Evolutionary conservation across 1,284 basidiomycete genomes (phyloP).

Genomic region (Xerocomus cyaneibrunnescens): DNA sequence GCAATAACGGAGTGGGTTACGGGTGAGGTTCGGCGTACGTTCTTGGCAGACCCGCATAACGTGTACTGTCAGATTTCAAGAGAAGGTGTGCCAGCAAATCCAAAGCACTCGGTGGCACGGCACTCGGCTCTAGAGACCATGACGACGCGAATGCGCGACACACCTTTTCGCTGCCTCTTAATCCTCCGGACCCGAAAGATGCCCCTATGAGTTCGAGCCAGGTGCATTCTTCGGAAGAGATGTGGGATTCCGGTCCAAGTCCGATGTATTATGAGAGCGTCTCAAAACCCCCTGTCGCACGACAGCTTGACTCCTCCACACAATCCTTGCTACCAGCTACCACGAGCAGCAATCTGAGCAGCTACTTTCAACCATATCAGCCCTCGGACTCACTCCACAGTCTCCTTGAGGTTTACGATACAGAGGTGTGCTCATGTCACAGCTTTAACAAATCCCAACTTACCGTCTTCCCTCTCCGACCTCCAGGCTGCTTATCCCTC

Average conservation of each 20-base stretch:
- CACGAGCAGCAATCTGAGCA: not conserved
- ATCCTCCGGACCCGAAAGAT: not conserved
- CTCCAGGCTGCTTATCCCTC: slow-evolving; percentile 9
- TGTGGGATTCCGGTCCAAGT: not conserved
- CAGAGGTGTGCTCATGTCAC: slow-evolving; percentile 15
- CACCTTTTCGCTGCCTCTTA: slow-evolving; percentile 1
- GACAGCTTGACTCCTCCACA: not conserved
- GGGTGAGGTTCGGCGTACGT: not conserved
- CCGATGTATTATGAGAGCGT: slow-evolving; percentile 5
- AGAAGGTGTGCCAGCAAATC: not conserved
- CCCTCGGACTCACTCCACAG: not conserved
- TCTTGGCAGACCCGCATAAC: not conserved
- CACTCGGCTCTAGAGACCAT: not conserved
- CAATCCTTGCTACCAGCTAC: slow-evolving; percentile 7
- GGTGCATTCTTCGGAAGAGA: no score
- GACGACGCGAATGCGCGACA: slow-evolving; percentile 1
- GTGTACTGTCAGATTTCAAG: not conserved
- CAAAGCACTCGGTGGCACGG: not conserved
- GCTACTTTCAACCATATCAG: slow-evolving; percentile 5
- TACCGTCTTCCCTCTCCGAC: not conserved
- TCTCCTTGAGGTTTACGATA: slow-evolving; percentile 1
- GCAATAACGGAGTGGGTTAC: not conserved
- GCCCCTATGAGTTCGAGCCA: no score
- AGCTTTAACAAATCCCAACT: not conserved
- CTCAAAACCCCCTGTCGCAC: not conserved